Evolutionary conservation across 768 basidiomycete species (phyloP).

Genomic region (Pleurotus platypus): DNA sequence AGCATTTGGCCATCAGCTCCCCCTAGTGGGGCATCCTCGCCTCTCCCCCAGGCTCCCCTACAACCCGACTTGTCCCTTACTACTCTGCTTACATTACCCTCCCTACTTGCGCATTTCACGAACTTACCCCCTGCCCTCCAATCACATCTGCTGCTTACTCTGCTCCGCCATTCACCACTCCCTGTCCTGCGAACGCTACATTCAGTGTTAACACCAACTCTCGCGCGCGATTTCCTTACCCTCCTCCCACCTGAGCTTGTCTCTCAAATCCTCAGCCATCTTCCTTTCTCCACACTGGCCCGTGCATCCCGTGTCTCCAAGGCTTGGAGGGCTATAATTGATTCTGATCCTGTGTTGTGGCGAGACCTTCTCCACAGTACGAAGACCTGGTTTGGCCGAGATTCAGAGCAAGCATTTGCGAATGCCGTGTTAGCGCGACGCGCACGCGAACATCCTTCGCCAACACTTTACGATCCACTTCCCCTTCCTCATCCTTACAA

Average conservation of each 20-base stretch:
- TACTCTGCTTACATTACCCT: constrained; percentile 82
- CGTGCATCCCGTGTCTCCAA: constrained; percentile 86
- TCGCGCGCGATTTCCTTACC: constrained; percentile 93
- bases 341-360: constrained; percentile 90
- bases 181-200: constrained; percentile 89
- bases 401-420: constrained; percentile 79
- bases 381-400: constrained; percentile 86
- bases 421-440: constrained; percentile 65
- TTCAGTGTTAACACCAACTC: constrained; percentile 82
- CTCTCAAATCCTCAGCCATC: constrained; percentile 81
- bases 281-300: constrained; percentile 79
- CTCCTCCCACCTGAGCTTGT: constrained; percentile 91
- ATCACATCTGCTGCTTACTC: constrained; percentile 89
- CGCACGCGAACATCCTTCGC: constrained; percentile 27
- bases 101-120: constrained; percentile 78
- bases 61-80: constrained; percentile 82
- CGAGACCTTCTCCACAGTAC: constrained; percentile 79
- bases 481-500: constrained; percentile 70
- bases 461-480: background rate
- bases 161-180: constrained; percentile 87
- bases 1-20: constrained; percentile 78
- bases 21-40: constrained; percentile 75
- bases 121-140: constrained; percentile 78
- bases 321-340: constrained; percentile 89
- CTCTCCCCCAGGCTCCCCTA: constrained; percentile 63